These are phyloP conservation scores for Parathielavia appendiculata DNA, from an alignment of 495 filamentous ascomycete species.

Conservation along the genomic window DNA sequence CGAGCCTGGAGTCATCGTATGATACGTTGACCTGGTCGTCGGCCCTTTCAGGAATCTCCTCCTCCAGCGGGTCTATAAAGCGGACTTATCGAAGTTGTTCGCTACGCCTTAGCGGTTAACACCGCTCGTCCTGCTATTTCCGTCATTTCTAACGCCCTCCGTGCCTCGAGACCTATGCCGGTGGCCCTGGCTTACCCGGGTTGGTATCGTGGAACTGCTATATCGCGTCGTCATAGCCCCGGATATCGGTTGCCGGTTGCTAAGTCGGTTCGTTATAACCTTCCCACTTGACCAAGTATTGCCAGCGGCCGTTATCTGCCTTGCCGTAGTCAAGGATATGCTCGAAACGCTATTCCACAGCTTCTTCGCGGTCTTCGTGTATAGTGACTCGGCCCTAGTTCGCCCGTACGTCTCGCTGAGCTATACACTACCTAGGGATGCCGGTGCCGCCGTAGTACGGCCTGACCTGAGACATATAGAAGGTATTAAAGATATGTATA, in stretches of 20 bases:
- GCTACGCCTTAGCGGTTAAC: too few relatives aligned
- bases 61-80: too few relatives aligned
- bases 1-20: too few relatives aligned
- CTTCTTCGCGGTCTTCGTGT: not conserved
- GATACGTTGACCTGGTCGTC: too few relatives aligned
- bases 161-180: not conserved
- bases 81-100: too few relatives aligned
- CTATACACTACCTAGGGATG: not conserved
- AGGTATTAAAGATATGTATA: not conserved
- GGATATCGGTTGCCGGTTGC: not conserved
- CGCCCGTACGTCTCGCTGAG: not conserved
- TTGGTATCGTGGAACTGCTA: not conserved
- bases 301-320: not conserved
- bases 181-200: not conserved
- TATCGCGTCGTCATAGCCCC: not conserved
- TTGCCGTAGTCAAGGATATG: not conserved
- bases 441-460: not conserved
- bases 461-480: not conserved
- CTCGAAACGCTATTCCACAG: not conserved
- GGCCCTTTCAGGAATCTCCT: too few relatives aligned
- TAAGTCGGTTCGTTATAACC: not conserved
- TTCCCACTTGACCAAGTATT: slow-evolving; percentile 6
- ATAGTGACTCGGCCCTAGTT: not conserved
- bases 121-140: too few relatives aligned
- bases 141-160: too few relatives aligned